Evolutionary conservation across 257 asterid species (phyloP).

Genomic region (Rauvolfia tetraphylla): DNA sequence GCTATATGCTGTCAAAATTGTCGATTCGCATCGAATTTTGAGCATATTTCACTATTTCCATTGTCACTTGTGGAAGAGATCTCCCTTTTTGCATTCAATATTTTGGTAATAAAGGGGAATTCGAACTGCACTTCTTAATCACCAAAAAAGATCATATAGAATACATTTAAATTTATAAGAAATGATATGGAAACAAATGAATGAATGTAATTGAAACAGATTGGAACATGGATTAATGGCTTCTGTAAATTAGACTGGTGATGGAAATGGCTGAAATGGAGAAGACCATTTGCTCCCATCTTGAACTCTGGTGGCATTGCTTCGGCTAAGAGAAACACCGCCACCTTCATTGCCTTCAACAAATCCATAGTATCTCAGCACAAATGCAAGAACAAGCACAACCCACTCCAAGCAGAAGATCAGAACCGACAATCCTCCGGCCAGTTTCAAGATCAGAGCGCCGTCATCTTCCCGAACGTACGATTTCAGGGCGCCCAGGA

Average conservation of each 20-base stretch:
- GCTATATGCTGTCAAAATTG: no score
- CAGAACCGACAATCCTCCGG: slow-evolving; percentile 30
- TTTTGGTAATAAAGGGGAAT: no score
- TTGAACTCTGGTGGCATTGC: slow-evolving; percentile 24
- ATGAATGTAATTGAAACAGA: neutral
- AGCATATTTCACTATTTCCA: no score
- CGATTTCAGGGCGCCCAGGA: slow-evolving; percentile 23
- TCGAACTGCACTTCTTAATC: no score
- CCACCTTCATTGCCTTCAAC: slow-evolving; percentile 24
- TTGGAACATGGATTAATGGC: neutral
- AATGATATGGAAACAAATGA: neutral
- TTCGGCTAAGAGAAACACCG: slow-evolving; percentile 4
- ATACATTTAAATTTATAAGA: neutral
- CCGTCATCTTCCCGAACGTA: slow-evolving; percentile 33
- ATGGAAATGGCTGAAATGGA: slow-evolving; percentile 29
- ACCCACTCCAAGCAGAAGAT: slow-evolving; percentile 39
- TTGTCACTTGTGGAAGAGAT: no score
- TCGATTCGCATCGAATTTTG: no score
- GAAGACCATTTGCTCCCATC: slow-evolving; percentile 21
- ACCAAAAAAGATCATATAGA: no score
- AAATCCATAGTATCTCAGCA: slow-evolving; percentile 34
- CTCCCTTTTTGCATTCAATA: no score
- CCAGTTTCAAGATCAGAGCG: slow-evolving; percentile 30
- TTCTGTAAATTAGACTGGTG: neutral
- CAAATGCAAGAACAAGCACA: slow-evolving; percentile 35